phyloP scores from a whole-genome alignment of 495 filamentous ascomycete species.

The Trichocladium antarcticum region DNA sequence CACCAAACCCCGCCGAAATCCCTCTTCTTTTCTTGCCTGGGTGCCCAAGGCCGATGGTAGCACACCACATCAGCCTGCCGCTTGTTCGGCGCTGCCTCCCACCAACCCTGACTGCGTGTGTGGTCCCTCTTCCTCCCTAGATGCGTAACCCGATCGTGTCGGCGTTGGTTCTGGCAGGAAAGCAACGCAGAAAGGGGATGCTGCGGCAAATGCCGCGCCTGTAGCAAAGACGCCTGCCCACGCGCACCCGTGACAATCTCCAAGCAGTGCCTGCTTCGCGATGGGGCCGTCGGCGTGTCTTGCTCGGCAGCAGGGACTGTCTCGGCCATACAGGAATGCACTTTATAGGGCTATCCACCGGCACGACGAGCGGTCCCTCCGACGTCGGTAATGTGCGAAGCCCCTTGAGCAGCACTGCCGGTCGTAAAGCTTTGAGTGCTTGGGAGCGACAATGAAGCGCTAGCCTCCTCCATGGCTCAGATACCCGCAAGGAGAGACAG shows the following conservation, averaged over 20 bases:
- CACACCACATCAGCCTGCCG: slow-evolving; percentile 41
- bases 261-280: not conserved
- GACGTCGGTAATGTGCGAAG: slow-evolving; percentile 5
- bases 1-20: slow-evolving; percentile 23
- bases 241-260: too few species aligned
- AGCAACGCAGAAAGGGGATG: slow-evolving; percentile 8
- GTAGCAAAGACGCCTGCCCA: slow-evolving; percentile 4
- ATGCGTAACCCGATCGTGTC: slow-evolving; percentile 4
- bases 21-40: slow-evolving; percentile 13
- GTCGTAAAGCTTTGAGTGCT: too few species aligned
- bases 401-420: slow-evolving; percentile 9
- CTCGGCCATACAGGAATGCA: slow-evolving; percentile 4
- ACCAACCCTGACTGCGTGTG: slow-evolving; percentile 14
- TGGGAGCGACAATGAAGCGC: too few species aligned
- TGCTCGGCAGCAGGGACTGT: not conserved
- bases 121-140: slow-evolving; percentile 14
- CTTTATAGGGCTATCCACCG: too few species aligned
- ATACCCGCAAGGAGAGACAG: slow-evolving; percentile 21
- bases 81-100: slow-evolving; percentile 40
- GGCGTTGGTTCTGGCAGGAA: slow-evolving; percentile 21
- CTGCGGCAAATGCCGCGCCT: slow-evolving; percentile 24
- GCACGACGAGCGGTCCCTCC: not conserved
- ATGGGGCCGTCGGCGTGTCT: slow-evolving; percentile 5
- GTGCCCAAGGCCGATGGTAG: slow-evolving; percentile 13
- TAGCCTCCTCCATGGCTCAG: slow-evolving; percentile 8